Percentiles rank a stretch among this genome's conserved stretches.
Evolutionary conservation across 306 rosid genomes (phyloP).

Genomic region (Arachis hypogaea): DNA sequence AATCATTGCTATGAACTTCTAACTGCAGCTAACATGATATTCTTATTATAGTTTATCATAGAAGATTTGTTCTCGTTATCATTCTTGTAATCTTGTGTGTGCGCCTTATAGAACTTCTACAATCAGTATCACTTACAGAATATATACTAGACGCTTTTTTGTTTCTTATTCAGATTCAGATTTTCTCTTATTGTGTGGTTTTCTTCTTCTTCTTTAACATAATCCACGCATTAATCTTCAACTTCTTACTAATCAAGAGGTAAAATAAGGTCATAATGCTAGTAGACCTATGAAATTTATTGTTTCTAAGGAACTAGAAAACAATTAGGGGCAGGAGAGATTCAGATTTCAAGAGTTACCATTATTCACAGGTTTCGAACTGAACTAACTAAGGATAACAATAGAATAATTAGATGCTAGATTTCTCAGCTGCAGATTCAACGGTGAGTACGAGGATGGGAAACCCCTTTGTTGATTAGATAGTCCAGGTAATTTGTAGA

Average conservation of each 20-base stretch:
- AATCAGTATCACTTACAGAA: too few species aligned
- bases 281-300: background rate
- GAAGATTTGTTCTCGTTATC: conserved; percentile 18
- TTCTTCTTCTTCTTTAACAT: too few species aligned
- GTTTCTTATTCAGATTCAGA: too few species aligned
- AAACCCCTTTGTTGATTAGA: background rate
- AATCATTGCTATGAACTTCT: conserved; percentile 3
- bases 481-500: background rate
- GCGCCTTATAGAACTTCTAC: too few species aligned
- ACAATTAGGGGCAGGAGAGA: background rate
- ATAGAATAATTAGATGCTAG: background rate
- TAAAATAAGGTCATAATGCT: background rate
- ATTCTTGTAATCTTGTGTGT: background rate
- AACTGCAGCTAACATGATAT: conserved; percentile 14
- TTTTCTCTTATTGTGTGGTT: too few species aligned
- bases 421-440: conserved; percentile 7
- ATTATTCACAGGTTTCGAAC: background rate
- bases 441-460: background rate
- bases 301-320: background rate
- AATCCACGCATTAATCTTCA: background rate
- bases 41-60: background rate
- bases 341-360: background rate
- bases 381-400: background rate
- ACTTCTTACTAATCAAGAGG: background rate
- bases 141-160: too few species aligned